Evolutionary conservation across 2,329 filamentous ascomycete species (phyloP).

Genomic region (Cladosporium phlei): DNA sequence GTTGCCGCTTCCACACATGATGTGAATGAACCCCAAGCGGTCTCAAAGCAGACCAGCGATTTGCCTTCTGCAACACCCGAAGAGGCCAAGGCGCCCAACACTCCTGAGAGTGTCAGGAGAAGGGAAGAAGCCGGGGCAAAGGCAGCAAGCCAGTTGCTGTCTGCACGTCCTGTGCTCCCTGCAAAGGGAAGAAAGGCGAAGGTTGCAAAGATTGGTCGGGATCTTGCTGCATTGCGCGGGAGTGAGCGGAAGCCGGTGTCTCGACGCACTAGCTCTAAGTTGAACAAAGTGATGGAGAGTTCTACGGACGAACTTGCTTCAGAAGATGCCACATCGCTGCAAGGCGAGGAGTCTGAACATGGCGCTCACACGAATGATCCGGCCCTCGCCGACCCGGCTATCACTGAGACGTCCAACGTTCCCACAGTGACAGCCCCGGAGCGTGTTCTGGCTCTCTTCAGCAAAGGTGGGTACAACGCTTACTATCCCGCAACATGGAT

Average conservation of each 20-base stretch:
- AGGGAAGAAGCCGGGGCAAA: slow-evolving; percentile 34
- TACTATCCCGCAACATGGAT: slow-evolving; percentile 60
- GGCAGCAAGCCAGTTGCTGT: slow-evolving; percentile 30
- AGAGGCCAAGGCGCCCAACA: slow-evolving; percentile 17
- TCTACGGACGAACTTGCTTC: not conserved
- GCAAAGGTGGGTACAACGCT: slow-evolving; percentile 40
- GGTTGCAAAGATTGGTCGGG: not conserved
- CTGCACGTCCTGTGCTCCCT: slow-evolving; percentile 10
- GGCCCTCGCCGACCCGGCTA: not conserved
- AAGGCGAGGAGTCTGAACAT: not conserved
- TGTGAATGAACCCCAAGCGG: not conserved
- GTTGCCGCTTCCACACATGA: not conserved
- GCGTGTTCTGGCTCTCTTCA: slow-evolving; percentile 56
- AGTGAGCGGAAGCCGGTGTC: not conserved
- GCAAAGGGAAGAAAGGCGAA: not conserved
- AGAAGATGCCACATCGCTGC: not conserved
- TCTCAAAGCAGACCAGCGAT: not conserved
- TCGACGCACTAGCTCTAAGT: not conserved
- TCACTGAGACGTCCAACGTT: not conserved
- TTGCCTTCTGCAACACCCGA: slow-evolving; percentile 14
- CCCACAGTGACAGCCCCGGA: slow-evolving; percentile 32
- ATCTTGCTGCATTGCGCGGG: not conserved
- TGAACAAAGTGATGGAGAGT: not conserved
- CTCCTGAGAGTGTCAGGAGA: slow-evolving; percentile 25
- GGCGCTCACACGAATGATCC: not conserved